These are phyloP conservation scores for Hypomontagnella submonticulosa DNA, from an alignment of 495 filamentous ascomycete species.

Conservation along the genomic window DNA sequence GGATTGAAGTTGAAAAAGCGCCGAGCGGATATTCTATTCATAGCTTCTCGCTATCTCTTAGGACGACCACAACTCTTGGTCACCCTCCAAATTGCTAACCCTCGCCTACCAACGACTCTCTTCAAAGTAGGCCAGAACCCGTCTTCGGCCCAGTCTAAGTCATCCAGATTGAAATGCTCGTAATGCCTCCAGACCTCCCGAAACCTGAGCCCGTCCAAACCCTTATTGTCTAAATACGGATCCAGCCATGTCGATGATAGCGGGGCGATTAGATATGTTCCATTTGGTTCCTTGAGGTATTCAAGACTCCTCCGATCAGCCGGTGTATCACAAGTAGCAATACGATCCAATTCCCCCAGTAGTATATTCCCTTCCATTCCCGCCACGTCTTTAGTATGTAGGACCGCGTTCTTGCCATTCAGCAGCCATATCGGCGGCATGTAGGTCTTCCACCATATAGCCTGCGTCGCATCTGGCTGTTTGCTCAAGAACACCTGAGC, in stretches of 20 bases:
- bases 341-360: constrained; percentile 65
- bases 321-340: constrained; percentile 68
- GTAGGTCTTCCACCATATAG: constrained; percentile 98
- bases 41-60: constrained; percentile 10
- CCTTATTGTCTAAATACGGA: constrained; percentile 62
- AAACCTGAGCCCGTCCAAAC: constrained; percentile 62
- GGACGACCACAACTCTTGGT: constrained; percentile 61
- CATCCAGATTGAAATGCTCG: constrained; percentile 88
- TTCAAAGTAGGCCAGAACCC: constrained; percentile 79
- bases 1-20: too few relatives aligned
- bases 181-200: constrained; percentile 76
- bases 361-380: constrained; percentile 73
- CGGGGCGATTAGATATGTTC: constrained; percentile 75
- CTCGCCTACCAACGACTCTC: constrained; percentile 82
- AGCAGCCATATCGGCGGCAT: constrained; percentile 92
- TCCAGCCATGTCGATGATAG: constrained; percentile 79
- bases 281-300: constrained; percentile 62
- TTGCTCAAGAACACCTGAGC: constrained; percentile 74
- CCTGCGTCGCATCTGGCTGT: constrained; percentile 70
- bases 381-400: constrained; percentile 85
- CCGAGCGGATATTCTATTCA: constrained; percentile 24
- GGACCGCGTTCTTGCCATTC: constrained; percentile 73
- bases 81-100: constrained; percentile 82
- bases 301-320: constrained; percentile 61
- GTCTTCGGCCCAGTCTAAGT: constrained; percentile 88